Conservation (phyloP, 2,329 filamentous ascomycete species). For the Lasiodiplodia sp. region DNA sequence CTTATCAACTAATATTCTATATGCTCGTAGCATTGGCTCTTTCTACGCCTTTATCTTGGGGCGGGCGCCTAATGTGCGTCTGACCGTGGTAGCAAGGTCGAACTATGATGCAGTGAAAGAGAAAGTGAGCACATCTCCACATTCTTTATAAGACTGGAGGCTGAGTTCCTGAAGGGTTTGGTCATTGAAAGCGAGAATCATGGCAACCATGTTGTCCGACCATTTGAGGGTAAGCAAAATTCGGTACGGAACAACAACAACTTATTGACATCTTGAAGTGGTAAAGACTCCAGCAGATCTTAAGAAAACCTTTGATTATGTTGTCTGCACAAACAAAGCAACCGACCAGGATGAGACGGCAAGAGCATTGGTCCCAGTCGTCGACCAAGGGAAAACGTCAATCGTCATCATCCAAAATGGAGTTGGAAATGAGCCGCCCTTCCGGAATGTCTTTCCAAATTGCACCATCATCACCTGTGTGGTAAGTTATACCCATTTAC, state of each 20-base stretch:
- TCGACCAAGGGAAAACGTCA: neutral
- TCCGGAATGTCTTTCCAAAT: neutral
- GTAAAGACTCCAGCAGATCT: neutral
- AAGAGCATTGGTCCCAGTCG: neutral
- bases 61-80: neutral
- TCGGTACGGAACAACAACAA: neutral
- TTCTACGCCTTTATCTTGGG: neutral
- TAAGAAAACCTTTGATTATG: neutral
- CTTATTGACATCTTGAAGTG: neutral
- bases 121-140: neutral
- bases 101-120: neutral
- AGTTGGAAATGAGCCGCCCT: neutral
- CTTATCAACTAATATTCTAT: neutral
- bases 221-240: neutral
- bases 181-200: neutral
- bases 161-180: neutral
- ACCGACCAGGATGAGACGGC: constrained; percentile 1
- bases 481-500: neutral
- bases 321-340: neutral
- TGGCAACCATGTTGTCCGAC: neutral
- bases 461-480: neutral
- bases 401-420: neutral
- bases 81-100: neutral
- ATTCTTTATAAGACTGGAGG: neutral
- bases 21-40: neutral